These are phyloP conservation scores for Aspergillus pseudonomiae DNA, from an alignment of 2,329 filamentous ascomycete genomes.

Conservation along the genomic window DNA sequence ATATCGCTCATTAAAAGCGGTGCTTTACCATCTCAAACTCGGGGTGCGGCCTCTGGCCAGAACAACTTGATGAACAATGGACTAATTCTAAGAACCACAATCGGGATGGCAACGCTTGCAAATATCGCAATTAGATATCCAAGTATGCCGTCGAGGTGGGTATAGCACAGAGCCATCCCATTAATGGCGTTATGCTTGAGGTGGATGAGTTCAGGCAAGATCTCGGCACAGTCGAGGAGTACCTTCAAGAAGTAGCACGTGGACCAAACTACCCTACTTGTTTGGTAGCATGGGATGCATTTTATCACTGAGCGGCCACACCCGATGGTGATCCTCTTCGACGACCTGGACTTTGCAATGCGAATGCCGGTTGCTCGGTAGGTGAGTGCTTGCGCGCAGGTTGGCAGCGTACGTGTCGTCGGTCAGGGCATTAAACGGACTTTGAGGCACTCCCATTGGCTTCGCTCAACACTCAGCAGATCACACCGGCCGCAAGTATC, in stretches of 20 bases:
- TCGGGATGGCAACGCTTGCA: too few relatives aligned
- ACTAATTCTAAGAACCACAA: too few relatives aligned
- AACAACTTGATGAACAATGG: too few relatives aligned
- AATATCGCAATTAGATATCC: too few relatives aligned
- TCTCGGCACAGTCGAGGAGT: not conserved
- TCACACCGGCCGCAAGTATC: not conserved
- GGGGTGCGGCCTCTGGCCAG: too few relatives aligned
- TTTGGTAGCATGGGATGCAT: not conserved
- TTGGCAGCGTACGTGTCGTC: not conserved
- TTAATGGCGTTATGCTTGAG: not conserved
- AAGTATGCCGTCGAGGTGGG: too few relatives aligned
- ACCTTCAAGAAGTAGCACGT: not conserved
- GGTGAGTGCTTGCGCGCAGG: not conserved
- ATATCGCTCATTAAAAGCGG: too few relatives aligned
- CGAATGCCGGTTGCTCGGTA: not conserved
- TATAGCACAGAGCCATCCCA: too few relatives aligned
- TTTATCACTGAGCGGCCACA: not conserved
- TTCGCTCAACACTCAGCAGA: not conserved
- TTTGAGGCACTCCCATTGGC: not conserved
- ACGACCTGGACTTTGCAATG: not conserved
- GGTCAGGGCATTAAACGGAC: not conserved
- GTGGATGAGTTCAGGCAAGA: not conserved
- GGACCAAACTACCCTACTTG: not conserved
- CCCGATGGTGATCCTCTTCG: not conserved
- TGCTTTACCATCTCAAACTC: too few relatives aligned